These are phyloP conservation scores for Russula griseocarnosa DNA, from an alignment of 768 basidiomycete genomes.

Conservation along the genomic window DNA sequence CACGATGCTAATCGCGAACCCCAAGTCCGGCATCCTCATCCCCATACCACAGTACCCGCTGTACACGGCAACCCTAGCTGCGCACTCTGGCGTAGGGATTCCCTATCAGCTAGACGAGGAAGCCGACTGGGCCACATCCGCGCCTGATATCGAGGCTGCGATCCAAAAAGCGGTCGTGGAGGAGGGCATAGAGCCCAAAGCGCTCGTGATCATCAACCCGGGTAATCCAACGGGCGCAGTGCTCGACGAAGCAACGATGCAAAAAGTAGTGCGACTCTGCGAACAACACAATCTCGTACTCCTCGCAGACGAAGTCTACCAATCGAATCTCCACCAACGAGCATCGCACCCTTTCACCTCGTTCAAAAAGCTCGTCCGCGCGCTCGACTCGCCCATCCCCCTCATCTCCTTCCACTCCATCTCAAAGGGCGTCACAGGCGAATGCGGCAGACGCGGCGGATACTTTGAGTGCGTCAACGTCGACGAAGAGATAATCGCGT, in stretches of 20 bases:
- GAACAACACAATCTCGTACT: constrained; percentile 82
- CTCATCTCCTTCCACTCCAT: constrained; percentile 97
- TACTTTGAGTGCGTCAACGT: constrained; percentile 94
- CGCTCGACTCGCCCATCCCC: constrained; percentile 64
- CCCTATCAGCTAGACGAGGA: constrained; percentile 89
- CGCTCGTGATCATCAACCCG: constrained; percentile 96
- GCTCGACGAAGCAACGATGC: constrained; percentile 67
- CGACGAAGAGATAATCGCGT: constrained; percentile 66
- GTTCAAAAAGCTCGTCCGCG: constrained; percentile 84
- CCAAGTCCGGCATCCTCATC: constrained; percentile 76
- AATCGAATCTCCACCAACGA: constrained; percentile 78
- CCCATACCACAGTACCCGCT: constrained; percentile 98
- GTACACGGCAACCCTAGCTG: constrained; percentile 92
- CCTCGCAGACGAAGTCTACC: constrained; percentile 98
- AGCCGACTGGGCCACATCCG: constrained; percentile 77
- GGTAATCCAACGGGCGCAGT: constrained; percentile 95
- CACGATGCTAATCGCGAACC: constrained; percentile 67
- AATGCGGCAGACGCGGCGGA: constrained; percentile 95
- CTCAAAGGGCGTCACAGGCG: constrained; percentile 92
- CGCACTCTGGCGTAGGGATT: constrained; percentile 71
- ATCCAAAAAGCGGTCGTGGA: constrained; percentile 60
- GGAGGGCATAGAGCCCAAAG: constrained; percentile 66
- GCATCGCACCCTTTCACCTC: constrained; percentile 74
- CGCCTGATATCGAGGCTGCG: constrained; percentile 59
- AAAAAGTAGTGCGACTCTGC: constrained; percentile 74